A percentile compares a stretch with the other conserved stretches of the same genome.
phyloP scores from a whole-genome alignment of 2,329 filamentous ascomycete genomes.

The Huntiella moniliformis region DNA sequence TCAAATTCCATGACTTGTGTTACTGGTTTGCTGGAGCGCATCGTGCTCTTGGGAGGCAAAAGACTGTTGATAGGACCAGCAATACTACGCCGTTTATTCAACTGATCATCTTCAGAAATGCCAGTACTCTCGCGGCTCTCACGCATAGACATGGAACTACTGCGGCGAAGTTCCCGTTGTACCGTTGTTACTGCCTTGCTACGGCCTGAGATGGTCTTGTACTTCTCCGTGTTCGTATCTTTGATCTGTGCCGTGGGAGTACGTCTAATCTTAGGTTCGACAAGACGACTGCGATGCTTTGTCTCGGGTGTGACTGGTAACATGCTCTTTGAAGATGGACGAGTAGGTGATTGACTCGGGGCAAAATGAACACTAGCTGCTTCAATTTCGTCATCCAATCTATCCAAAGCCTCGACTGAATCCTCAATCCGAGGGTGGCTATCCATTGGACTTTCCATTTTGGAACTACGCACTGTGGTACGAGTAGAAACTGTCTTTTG shows the following conservation, averaged over 20 bases:
- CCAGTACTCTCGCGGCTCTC: constrained; percentile 14
- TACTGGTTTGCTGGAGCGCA: constrained; percentile 34
- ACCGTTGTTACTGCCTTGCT: constrained; percentile 21
- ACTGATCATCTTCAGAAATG: constrained; percentile 15
- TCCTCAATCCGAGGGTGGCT: constrained; percentile 37
- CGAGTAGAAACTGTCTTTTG: too few relatives aligned
- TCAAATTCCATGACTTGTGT: constrained; percentile 37
- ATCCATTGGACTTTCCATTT: not conserved
- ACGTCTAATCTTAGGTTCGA: not conserved
- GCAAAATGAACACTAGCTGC: constrained; percentile 21
- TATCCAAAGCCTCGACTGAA: constrained; percentile 42
- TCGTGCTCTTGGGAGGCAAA: constrained; percentile 25
- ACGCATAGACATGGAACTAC: constrained; percentile 23
- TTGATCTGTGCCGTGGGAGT: not conserved
- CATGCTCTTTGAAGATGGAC: too few relatives aligned
- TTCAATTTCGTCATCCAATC: constrained; percentile 42
- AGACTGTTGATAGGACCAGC: constrained; percentile 23
- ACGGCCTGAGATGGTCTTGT: constrained; percentile 21
- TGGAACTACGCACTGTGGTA: not conserved
- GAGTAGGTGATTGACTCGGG: constrained; percentile 14
- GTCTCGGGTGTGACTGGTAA: not conserved
- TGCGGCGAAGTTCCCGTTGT: constrained; percentile 23
- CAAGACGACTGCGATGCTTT: not conserved
- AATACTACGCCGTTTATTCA: constrained; percentile 14
- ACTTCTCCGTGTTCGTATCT: constrained; percentile 13